A percentile compares a stretch with the other conserved stretches of the same genome.
phyloP scores from a whole-genome alignment of 176 grass and related monocot species.

The Stipa capillata region DNA sequence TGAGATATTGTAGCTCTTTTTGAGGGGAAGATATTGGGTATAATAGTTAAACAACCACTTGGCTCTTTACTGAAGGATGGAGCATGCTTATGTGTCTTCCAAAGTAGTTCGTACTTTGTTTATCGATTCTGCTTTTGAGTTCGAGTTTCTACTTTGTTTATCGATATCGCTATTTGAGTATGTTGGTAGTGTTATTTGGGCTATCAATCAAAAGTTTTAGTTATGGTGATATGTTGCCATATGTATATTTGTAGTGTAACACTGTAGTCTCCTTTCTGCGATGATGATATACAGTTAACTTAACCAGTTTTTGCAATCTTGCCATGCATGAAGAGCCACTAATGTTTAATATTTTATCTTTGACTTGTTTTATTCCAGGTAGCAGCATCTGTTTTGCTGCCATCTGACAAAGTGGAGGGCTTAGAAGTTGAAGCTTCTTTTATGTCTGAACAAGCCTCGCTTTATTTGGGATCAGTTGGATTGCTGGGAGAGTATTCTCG shows the following conservation, averaged over 20 bases:
- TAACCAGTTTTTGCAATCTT: neutral
- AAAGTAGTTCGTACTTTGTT: neutral
- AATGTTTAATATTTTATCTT: neutral
- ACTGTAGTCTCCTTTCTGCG: neutral
- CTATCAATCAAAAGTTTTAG: neutral
- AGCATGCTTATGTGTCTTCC: neutral
- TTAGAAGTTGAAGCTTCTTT: conserved; percentile 41
- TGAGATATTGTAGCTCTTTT: neutral
- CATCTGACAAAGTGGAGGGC: conserved; percentile 37
- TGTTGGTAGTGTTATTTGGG: neutral
- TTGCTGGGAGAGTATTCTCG: conserved; percentile 57
- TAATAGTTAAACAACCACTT: neutral
- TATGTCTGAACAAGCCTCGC: conserved; percentile 48
- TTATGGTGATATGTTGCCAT: neutral
- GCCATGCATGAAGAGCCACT: neutral
- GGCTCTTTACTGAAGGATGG: neutral
- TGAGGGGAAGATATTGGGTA: no score
- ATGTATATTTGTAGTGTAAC: neutral
- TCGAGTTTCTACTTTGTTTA: no score
- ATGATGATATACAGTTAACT: neutral
- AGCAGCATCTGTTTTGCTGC: conserved; percentile 13
- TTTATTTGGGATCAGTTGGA: conserved; percentile 41
- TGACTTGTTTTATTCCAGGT: neutral
- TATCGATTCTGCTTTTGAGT: no score
- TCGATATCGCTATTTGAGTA: no score